phyloP scores from a whole-genome alignment of 2,329 filamentous ascomycete species.

The Talaromyces sp. region DNA sequence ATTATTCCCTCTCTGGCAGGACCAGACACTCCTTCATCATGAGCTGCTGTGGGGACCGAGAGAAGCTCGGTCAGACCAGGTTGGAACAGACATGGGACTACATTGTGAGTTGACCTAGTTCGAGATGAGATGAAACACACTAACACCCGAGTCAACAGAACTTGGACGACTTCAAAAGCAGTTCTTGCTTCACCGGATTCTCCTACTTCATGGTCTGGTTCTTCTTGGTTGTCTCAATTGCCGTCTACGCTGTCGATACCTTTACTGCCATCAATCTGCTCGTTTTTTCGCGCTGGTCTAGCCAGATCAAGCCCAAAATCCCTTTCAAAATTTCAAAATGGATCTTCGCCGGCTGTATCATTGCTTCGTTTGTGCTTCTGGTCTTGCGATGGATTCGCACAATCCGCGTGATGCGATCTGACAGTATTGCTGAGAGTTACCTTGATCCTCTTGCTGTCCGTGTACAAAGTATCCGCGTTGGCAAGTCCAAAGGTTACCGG shows the following conservation, averaged over 20 bases:
- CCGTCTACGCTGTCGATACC: slow-evolving; percentile 83
- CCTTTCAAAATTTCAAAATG: slow-evolving; percentile 77
- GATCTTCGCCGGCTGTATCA: slow-evolving; percentile 91
- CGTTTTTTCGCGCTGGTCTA: slow-evolving; percentile 83
- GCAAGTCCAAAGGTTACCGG: slow-evolving; percentile 71
- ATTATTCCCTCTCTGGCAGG: slow-evolving; percentile 20
- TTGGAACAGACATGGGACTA: slow-evolving; percentile 94
- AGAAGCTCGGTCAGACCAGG: slow-evolving; percentile 59
- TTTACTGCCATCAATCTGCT: slow-evolving; percentile 92
- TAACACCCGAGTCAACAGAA: slow-evolving; percentile 33
- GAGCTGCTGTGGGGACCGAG: slow-evolving; percentile 58
- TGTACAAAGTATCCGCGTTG: slow-evolving; percentile 74
- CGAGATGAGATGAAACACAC: neutral
- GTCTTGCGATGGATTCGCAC: slow-evolving; percentile 75
- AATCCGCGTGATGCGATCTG: slow-evolving; percentile 71
- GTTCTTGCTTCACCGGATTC: slow-evolving; percentile 68
- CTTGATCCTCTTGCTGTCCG: slow-evolving; percentile 81
- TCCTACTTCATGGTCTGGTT: slow-evolving; percentile 84
- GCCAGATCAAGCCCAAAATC: slow-evolving; percentile 72
- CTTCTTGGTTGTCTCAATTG: slow-evolving; percentile 69
- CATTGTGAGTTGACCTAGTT: slow-evolving; percentile 55
- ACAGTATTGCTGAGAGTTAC: slow-evolving; percentile 86
- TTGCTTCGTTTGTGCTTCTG: slow-evolving; percentile 80
- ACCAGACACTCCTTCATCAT: slow-evolving; percentile 39
- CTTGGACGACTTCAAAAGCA: slow-evolving; percentile 73